Evolutionary conservation across 176 grass and related monocot genomes (phyloP), one percentile per base, ranked within the genome.

Genomic region (Chrysopogon serrulatus): DNA sequence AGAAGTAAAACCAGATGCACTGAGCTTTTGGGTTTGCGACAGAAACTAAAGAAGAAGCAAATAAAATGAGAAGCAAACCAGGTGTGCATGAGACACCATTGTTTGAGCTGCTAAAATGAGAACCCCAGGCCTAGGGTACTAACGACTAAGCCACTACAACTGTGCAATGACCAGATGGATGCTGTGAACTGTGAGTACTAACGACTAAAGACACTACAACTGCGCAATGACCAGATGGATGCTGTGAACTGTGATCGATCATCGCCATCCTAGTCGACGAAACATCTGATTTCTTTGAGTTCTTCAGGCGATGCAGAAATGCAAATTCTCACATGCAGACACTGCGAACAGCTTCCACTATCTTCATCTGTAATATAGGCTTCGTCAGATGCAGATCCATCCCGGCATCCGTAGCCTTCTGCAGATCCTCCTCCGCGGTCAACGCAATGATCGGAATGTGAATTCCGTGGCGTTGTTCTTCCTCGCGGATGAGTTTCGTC

Each of bases 361-460:
- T 23, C 33, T 68, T 71, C 8, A 26, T 59, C 37, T 43, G 49
- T 31, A 89, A 15, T 36, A 93, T 48, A 34, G 94, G 88, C 61
- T 96, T 96, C 13, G 74, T 85, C 76, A 96, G 33, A 24, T 96
- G 84, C 28, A 87, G 71, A 71, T 97, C 84, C 86, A 97, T 97
- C 10, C 92, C 92, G 9, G 84, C 67, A 39, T 48, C 5, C 11
- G 83, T 26, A 32, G 84, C 59, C 41, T 89, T 85, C 30, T 79
- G 74, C 63, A 74, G 33, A 33, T 87, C 83, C 45, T 94, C 92
- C 31, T 82, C 48, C 21, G 88, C 95, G 3, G 92, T 92, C 60
- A 97, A 48, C n/a, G 95, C 90, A 0, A 97, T 89, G 19, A 97
- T 92, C 0, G 90, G 90, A 23, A 86, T 80, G 43, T 60, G 90